phyloP scores from a whole-genome alignment of 73 alveolate species.

The Halteria grandinella region DNA sequence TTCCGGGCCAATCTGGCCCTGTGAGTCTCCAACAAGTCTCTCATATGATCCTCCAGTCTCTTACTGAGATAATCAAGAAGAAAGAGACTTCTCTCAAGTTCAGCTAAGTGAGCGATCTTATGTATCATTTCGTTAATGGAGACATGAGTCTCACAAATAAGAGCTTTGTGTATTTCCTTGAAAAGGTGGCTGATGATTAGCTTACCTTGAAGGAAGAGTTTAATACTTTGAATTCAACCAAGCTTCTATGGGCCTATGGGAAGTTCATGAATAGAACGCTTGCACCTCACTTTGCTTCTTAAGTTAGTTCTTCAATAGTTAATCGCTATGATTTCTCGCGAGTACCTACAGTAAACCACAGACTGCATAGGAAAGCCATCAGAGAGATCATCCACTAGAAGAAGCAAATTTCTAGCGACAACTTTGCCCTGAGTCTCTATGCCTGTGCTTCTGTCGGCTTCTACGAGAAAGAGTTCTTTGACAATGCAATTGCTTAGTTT shows the following conservation, averaged over 20 bases:
- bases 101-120: constrained; percentile 9
- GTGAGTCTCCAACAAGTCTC: constrained; percentile 17
- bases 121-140: constrained; percentile 23
- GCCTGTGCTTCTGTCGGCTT: constrained; percentile 58
- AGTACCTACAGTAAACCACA: constrained; percentile 29
- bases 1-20: neutral
- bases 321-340: constrained; percentile 43
- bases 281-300: constrained; percentile 1
- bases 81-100: neutral
- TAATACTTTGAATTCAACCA: constrained; percentile 4
- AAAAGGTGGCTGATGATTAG: constrained; percentile 27
- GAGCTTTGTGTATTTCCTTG: constrained; percentile 10
- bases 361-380: neutral
- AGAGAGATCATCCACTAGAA: constrained; percentile 1
- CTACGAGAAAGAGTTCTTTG: constrained; percentile 42
- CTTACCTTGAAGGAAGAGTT: constrained; percentile 8
- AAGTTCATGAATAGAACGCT: constrained; percentile 24
- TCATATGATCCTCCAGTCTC: neutral
- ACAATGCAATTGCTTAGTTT: constrained; percentile 21
- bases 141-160: neutral
- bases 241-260: constrained; percentile 36
- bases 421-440: constrained; percentile 34
- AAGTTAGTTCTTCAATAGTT: constrained; percentile 1
- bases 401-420: constrained; percentile 36
- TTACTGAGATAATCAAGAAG: constrained; percentile 7